These are phyloP conservation scores for Oxyria digyna DNA, from an alignment of 148 eudicot genomes.

Conservation along the genomic window DNA sequence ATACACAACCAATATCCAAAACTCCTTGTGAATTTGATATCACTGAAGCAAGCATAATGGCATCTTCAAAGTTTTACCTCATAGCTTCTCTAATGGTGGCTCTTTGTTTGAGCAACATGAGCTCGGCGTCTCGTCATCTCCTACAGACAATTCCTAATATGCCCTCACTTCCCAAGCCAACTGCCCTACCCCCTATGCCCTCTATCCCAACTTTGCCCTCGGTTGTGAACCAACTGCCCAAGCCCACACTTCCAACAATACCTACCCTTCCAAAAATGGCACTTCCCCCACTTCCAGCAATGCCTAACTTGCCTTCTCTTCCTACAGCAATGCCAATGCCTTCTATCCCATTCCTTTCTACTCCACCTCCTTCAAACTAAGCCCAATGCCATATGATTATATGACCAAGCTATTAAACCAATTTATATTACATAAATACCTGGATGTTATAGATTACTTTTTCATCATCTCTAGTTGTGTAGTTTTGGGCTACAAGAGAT, in stretches of 20 bases:
- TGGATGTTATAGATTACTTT: too few relatives aligned
- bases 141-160: constrained; percentile 1
- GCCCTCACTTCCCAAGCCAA: constrained; percentile 6
- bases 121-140: constrained; percentile 3
- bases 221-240: neutral
- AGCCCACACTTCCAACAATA: neutral
- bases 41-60: neutral
- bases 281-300: neutral
- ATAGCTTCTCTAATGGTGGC: neutral
- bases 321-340: constrained; percentile 4
- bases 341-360: constrained; percentile 1
- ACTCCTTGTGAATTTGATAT: too few relatives aligned
- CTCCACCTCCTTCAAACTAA: constrained; percentile 15
- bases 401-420: too few relatives aligned
- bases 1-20: neutral
- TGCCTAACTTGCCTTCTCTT: constrained; percentile 7
- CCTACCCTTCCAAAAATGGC: neutral
- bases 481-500: too few relatives aligned
- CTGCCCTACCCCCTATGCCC: constrained; percentile 1
- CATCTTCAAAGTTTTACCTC: neutral
- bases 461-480: too few relatives aligned
- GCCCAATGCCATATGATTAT: neutral
- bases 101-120: neutral
- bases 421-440: too few relatives aligned
- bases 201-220: constrained; percentile 7